Conservation (phyloP, 2,329 filamentous ascomycete species). For the Neofusicoccum sp. region DNA sequence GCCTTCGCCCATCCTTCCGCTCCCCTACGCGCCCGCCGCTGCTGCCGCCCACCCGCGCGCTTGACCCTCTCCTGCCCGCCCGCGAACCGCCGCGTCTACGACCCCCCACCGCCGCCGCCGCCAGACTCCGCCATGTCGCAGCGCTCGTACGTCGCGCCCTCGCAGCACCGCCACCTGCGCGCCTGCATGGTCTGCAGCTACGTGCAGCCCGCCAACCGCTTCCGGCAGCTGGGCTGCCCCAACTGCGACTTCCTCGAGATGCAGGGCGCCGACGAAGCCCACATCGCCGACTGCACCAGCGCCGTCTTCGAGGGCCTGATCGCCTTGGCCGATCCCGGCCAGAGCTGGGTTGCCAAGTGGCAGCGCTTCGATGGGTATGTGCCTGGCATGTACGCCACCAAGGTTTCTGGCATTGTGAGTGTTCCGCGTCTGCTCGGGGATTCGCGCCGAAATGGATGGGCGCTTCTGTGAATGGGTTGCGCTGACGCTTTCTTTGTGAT, state of each 20-base stretch:
- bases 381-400: slow-evolving; percentile 86
- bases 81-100: background rate
- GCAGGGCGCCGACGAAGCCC: slow-evolving; percentile 68
- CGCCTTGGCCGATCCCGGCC: slow-evolving; percentile 74
- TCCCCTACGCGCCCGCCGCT: background rate
- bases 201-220: slow-evolving; percentile 79
- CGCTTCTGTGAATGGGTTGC: background rate
- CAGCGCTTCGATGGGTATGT: slow-evolving; percentile 88
- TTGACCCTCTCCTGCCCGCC: slow-evolving; percentile 1
- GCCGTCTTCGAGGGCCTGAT: slow-evolving; percentile 94
- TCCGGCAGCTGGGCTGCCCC: slow-evolving; percentile 83
- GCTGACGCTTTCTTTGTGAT: background rate
- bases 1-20: background rate
- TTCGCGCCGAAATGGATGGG: too few relatives aligned
- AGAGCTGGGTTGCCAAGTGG: slow-evolving; percentile 96
- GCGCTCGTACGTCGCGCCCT: slow-evolving; percentile 55
- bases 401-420: slow-evolving; percentile 77
- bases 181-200: slow-evolving; percentile 99
- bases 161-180: slow-evolving; percentile 80
- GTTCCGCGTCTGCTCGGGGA: too few relatives aligned
- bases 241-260: slow-evolving; percentile 97
- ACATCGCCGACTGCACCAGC: slow-evolving; percentile 86
- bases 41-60: too few relatives aligned
- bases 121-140: background rate
- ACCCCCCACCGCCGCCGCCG: slow-evolving; percentile 28